Conservation (phyloP, 345 rosid species). For the Eutrema yunnanense region DNA sequence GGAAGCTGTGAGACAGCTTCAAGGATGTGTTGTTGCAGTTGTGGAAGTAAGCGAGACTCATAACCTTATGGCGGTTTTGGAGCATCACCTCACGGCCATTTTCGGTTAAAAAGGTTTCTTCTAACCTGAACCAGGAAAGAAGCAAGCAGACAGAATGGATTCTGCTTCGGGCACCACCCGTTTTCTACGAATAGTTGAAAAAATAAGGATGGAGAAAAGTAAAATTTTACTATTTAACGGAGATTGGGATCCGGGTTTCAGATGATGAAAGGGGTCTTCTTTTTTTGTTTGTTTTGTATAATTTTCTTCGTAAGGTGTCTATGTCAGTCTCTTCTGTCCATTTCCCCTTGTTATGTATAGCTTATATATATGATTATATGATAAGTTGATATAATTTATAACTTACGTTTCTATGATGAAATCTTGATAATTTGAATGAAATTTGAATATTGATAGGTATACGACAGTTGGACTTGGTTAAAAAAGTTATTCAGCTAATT, state of each 20-base stretch:
- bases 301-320: neutral
- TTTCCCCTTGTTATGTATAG: neutral
- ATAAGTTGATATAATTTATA: conserved; percentile 10
- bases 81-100: conserved; percentile 71
- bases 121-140: neutral
- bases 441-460: no score
- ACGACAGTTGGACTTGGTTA: no score
- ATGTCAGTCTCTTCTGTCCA: neutral
- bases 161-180: neutral
- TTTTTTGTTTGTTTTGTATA: neutral
- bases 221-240: neutral
- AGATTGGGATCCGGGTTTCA: conserved; percentile 8
- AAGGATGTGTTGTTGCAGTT: conserved; percentile 45
- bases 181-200: conserved; percentile 5
- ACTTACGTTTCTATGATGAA: neutral
- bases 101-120: conserved; percentile 43
- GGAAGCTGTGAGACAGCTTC: conserved; percentile 77
- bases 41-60: conserved; percentile 36
- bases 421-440: neutral
- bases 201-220: conserved; percentile 1
- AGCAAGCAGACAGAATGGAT: neutral
- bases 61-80: conserved; percentile 62
- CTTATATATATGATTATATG: neutral
- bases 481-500: no score
- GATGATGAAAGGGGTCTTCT: neutral